Percentiles rank a stretch among this genome's conserved stretches.
These are phyloP conservation scores for Skeletonema menzelii DNA, from an alignment of 108 stramenopile species.

Conservation along the genomic window DNA sequence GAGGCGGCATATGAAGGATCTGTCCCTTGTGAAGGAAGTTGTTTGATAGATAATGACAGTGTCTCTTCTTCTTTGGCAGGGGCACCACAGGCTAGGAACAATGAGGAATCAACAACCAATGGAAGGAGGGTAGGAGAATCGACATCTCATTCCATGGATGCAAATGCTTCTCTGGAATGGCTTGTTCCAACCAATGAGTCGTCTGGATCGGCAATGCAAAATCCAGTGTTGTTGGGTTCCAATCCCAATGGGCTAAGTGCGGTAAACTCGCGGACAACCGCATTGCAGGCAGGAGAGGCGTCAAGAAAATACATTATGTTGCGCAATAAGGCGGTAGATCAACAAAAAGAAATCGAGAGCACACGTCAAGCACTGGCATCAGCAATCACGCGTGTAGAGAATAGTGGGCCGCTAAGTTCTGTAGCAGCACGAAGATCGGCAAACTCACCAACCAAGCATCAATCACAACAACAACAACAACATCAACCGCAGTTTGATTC, in stretches of 20 bases:
- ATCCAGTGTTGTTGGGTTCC: slow-evolving; percentile 5
- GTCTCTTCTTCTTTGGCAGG: neutral
- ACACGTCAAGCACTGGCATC: neutral
- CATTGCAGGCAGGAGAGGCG: slow-evolving; percentile 5
- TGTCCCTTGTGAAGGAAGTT: slow-evolving; percentile 13
- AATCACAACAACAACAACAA: neutral
- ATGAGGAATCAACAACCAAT: neutral
- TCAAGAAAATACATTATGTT: slow-evolving; percentile 12
- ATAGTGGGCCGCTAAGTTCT: neutral
- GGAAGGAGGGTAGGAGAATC: slow-evolving; percentile 21
- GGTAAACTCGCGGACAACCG: neutral
- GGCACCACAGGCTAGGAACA: neutral
- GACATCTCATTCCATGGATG: neutral
- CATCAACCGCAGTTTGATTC: slow-evolving; percentile 10
- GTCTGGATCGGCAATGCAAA: slow-evolving; percentile 13
- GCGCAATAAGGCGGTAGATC: slow-evolving; percentile 6
- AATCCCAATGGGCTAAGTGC: neutral
- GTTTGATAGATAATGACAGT: neutral
- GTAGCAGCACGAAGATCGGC: neutral
- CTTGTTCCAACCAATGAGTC: slow-evolving; percentile 15
- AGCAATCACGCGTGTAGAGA: slow-evolving; percentile 4
- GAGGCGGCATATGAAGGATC: slow-evolving; percentile 38
- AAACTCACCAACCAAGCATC: neutral
- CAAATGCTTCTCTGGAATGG: neutral
- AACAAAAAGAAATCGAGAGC: slow-evolving; percentile 2